These are phyloP conservation scores for Apodospora peruviana DNA, from an alignment of 495 filamentous ascomycete genomes.

Conservation along the genomic window DNA sequence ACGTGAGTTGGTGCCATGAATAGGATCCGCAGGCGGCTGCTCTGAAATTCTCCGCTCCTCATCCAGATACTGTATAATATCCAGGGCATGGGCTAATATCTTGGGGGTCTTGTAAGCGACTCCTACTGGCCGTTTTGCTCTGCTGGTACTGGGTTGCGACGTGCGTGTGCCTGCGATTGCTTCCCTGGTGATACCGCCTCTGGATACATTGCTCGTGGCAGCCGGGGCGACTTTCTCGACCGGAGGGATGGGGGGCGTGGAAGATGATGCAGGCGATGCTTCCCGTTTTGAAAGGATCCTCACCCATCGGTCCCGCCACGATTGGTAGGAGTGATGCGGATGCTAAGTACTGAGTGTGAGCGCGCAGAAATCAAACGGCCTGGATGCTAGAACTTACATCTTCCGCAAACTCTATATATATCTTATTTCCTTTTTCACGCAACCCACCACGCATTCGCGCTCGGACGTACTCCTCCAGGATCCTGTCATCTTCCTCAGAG, in stretches of 20 bases:
- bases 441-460: slow-evolving; percentile 1
- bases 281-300: slow-evolving; percentile 1
- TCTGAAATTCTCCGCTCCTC: not conserved
- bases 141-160: not conserved
- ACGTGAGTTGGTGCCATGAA: not conserved
- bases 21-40: not conserved
- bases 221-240: not conserved
- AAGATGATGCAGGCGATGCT: not conserved
- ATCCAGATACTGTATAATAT: no score
- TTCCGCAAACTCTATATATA: slow-evolving; percentile 28
- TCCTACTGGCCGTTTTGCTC: not conserved
- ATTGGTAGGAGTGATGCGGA: slow-evolving; percentile 25
- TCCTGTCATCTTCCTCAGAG: slow-evolving; percentile 27
- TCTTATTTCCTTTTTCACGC: slow-evolving; percentile 12
- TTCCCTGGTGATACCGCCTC: not conserved
- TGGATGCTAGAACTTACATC: slow-evolving; percentile 22
- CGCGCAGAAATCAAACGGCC: not conserved
- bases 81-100: no score
- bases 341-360: slow-evolving; percentile 14
- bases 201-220: not conserved
- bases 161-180: no score
- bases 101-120: no score
- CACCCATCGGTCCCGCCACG: slow-evolving; percentile 31
- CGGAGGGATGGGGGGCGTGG: not conserved
- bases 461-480: slow-evolving; percentile 20